Conservation (phyloP, 148 eudicot genomes). For the Chenopodium quinoa region DNA sequence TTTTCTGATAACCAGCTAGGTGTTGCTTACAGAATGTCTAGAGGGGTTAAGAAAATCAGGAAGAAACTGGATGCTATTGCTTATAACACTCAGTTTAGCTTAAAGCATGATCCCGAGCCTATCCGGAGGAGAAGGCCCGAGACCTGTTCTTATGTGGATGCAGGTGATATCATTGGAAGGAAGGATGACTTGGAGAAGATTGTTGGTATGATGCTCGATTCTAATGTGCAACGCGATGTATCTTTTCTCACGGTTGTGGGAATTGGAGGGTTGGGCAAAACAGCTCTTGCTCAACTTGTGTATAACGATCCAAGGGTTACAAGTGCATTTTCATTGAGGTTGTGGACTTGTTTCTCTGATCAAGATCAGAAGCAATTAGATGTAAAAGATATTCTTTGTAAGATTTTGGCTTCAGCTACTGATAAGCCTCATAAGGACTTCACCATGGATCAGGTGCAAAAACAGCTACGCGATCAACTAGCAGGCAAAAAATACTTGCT, state of each 20-base stretch:
- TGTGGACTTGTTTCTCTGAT: conserved; percentile 24
- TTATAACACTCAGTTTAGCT: not conserved
- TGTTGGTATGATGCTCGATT: conserved; percentile 14
- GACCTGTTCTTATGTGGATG: not conserved
- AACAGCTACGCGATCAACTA: too few species aligned
- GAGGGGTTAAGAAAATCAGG: not conserved
- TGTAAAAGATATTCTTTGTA: not conserved
- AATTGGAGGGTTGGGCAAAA: conserved; percentile 37
- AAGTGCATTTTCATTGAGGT: not conserved
- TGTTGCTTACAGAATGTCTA: not conserved
- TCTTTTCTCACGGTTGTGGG: conserved; percentile 29
- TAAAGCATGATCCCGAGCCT: not conserved
- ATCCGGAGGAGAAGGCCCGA: not conserved
- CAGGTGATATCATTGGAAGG: conserved; percentile 14
- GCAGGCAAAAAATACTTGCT: too few species aligned
- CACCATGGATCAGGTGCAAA: conserved; percentile 3
- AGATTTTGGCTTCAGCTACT: not conserved
- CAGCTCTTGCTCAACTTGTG: conserved; percentile 28
- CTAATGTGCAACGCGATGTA: not conserved
- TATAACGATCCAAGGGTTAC: conserved; percentile 19
- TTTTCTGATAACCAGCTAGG: not conserved
- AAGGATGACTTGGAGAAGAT: conserved; percentile 26
- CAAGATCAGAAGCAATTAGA: not conserved
- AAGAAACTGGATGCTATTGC: not conserved
- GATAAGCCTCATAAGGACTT: not conserved